Conservation (phyloP, 257 asterid genomes). For the Nemophila menziesii region DNA sequence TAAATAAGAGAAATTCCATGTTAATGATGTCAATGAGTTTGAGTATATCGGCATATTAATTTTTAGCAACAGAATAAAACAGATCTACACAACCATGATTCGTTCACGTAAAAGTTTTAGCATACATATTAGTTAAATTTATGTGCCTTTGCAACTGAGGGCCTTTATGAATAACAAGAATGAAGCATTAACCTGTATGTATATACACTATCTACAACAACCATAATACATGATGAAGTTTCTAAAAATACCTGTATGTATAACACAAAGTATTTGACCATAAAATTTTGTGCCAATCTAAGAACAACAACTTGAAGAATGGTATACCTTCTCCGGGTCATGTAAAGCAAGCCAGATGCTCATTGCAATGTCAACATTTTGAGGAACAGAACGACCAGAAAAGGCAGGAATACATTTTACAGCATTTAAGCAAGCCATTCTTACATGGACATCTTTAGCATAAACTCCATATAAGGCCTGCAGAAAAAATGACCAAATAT, state of each 20-base stretch:
- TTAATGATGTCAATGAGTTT: background rate
- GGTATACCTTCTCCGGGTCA: slow-evolving; percentile 72
- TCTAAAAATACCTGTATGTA: too few species aligned
- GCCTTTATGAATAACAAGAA: too few species aligned
- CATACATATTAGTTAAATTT: background rate
- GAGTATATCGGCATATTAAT: too few species aligned
- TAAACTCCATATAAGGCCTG: slow-evolving; percentile 86
- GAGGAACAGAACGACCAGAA: slow-evolving; percentile 69
- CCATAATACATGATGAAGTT: too few species aligned
- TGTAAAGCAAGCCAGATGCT: slow-evolving; percentile 96
- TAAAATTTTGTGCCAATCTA: slow-evolving; percentile 4
- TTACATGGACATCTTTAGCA: slow-evolving; percentile 88
- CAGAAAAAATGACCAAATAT: slow-evolving; percentile 15
- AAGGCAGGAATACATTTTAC: slow-evolving; percentile 94
- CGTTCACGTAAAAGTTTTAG: background rate
- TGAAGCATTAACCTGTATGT: too few species aligned
- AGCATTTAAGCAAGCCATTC: slow-evolving; percentile 91
- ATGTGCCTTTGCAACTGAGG: background rate
- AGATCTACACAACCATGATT: background rate
- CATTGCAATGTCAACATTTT: slow-evolving; percentile 78
- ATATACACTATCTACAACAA: too few species aligned
- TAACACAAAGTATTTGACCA: too few species aligned
- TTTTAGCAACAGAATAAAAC: background rate
- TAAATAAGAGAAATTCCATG: background rate
- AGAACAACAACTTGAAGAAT: slow-evolving; percentile 2